These are phyloP conservation scores for Fusarium tricinctum DNA, from an alignment of 2,329 filamentous ascomycete genomes.

Conservation along the genomic window DNA sequence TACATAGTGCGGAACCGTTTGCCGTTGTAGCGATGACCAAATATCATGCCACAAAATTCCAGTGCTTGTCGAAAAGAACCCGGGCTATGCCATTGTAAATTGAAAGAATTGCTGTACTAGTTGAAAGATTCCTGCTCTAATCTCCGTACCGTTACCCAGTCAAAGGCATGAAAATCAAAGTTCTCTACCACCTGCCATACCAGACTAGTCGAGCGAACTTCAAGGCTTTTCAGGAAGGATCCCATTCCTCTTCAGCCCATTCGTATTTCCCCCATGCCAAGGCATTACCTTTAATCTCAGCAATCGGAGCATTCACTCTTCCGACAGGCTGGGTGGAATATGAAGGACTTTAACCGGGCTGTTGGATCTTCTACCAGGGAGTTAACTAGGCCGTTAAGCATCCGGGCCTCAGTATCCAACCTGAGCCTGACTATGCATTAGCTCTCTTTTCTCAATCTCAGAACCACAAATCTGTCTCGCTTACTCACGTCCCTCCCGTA, in stretches of 20 bases:
- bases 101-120: too few species aligned
- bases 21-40: not conserved
- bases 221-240: not conserved
- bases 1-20: not conserved
- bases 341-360: not conserved
- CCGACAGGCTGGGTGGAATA: not conserved
- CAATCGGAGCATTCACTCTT: not conserved
- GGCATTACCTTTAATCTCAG: not conserved
- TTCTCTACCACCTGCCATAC: not conserved
- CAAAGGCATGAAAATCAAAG: not conserved
- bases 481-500: not conserved
- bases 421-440: not conserved
- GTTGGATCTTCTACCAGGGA: not conserved
- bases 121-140: not conserved
- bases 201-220: not conserved
- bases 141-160: not conserved
- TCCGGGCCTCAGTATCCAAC: not conserved
- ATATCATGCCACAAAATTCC: not conserved
- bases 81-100: not conserved
- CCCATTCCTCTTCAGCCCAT: not conserved
- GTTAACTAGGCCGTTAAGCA: not conserved
- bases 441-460: not conserved
- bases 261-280: not conserved
- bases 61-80: not conserved
- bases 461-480: constrained; percentile 1